phyloP scores from a whole-genome alignment of 768 basidiomycete species.

The Leccinum subgranulosum region DNA sequence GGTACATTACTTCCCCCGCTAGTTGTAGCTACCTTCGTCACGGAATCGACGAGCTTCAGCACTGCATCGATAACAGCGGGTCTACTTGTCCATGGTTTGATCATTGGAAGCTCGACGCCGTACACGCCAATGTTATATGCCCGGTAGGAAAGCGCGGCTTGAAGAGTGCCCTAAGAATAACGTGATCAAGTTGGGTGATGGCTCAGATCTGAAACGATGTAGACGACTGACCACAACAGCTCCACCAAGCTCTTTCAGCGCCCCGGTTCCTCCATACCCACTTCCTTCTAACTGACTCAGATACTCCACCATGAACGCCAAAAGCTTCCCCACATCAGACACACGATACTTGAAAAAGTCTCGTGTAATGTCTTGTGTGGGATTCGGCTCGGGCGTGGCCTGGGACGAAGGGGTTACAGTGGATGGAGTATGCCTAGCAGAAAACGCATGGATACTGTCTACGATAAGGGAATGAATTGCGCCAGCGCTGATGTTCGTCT shows the following conservation, averaged over 20 bases:
- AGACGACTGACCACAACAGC: slow-evolving; percentile 54
- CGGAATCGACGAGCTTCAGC: slow-evolving; percentile 67
- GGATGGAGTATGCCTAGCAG: slow-evolving; percentile 39
- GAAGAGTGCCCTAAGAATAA: slow-evolving; percentile 57
- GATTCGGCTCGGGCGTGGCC: slow-evolving; percentile 41
- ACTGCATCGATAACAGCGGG: slow-evolving; percentile 64
- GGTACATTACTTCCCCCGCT: slow-evolving; percentile 4
- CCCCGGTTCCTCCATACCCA: slow-evolving; percentile 20
- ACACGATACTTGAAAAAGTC: slow-evolving; percentile 78
- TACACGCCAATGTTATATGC: slow-evolving; percentile 71
- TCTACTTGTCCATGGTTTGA: slow-evolving; percentile 82
- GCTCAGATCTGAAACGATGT: not conserved
- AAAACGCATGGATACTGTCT: slow-evolving; percentile 66
- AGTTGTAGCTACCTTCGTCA: slow-evolving; percentile 36
- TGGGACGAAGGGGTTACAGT: slow-evolving; percentile 12
- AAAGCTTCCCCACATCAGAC: slow-evolving; percentile 60
- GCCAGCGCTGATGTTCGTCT: slow-evolving; percentile 40
- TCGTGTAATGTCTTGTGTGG: slow-evolving; percentile 73
- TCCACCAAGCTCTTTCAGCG: slow-evolving; percentile 40
- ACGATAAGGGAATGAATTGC: slow-evolving; percentile 63
- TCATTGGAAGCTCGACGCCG: slow-evolving; percentile 67
- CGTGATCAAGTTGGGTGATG: not conserved
- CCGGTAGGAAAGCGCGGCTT: slow-evolving; percentile 73
- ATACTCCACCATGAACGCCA: slow-evolving; percentile 54
- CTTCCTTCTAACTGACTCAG: slow-evolving; percentile 22